phyloP scores from a whole-genome alignment of 352 stramenopile species.

The Pythium vanterpoolii region DNA sequence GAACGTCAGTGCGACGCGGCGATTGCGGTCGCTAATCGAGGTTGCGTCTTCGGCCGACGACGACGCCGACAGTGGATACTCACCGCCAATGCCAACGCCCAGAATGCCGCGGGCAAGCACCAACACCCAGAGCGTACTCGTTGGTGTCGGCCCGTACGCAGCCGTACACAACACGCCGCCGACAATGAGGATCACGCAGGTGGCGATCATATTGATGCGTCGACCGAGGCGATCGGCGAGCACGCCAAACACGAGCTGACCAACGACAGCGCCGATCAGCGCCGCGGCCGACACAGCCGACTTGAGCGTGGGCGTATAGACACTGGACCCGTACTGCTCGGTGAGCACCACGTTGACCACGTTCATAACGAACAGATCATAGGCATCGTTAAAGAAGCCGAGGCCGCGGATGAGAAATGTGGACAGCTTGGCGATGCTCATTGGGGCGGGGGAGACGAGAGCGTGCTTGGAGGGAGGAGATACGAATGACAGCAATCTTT shows the following conservation, averaged over 20 bases:
- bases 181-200: constrained; percentile 33
- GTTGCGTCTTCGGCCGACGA: constrained; percentile 32
- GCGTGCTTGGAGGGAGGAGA: neutral
- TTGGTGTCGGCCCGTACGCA: constrained; percentile 25
- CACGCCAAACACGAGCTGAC: constrained; percentile 33
- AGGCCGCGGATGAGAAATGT: constrained; percentile 35
- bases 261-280: constrained; percentile 30
- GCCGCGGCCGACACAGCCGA: constrained; percentile 30
- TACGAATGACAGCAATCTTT: neutral
- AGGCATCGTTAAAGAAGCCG: constrained; percentile 45
- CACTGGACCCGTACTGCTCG: constrained; percentile 30
- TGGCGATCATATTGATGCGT: constrained; percentile 32
- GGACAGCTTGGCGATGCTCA: constrained; percentile 16
- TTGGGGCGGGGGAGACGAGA: neutral
- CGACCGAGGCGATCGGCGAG: constrained; percentile 32
- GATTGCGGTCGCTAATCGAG: constrained; percentile 26
- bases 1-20: constrained; percentile 31
- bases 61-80: constrained; percentile 32
- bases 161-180: constrained; percentile 29
- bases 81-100: constrained; percentile 31
- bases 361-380: constrained; percentile 49
- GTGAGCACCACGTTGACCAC: constrained; percentile 41
- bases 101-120: constrained; percentile 32
- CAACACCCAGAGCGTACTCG: constrained; percentile 31
- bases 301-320: constrained; percentile 32